Evolutionary conservation across 768 basidiomycete species (phyloP).

Genomic region (Mycena olivaceomarginata): DNA sequence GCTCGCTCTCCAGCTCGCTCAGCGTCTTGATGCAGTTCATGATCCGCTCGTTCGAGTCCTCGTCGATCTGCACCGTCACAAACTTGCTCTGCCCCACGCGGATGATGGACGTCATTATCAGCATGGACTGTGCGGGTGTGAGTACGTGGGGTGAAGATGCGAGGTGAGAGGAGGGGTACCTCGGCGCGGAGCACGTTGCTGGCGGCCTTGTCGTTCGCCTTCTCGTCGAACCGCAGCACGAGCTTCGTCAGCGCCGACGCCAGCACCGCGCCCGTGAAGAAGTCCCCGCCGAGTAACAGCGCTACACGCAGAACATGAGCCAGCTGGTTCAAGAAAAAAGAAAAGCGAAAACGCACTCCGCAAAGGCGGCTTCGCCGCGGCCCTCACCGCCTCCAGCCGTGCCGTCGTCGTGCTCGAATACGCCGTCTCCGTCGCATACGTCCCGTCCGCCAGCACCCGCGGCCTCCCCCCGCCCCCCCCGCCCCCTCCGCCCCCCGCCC

Average conservation of each 20-base stretch:
- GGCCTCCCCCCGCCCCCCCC: conserved; percentile 76
- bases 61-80: conserved; percentile 95
- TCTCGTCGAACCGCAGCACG: conserved; percentile 85
- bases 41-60: conserved; percentile 97
- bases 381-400: conserved; percentile 87
- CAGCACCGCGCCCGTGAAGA: conserved; percentile 96
- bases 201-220: conserved; percentile 63
- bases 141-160: not conserved
- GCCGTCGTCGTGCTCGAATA: conserved; percentile 80
- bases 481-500: conserved; percentile 66
- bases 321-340: not conserved
- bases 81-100: conserved; percentile 99
- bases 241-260: conserved; percentile 94
- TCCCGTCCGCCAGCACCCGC: conserved; percentile 95
- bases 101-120: conserved; percentile 98
- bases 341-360: conserved; percentile 70
- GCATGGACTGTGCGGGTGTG: conserved; percentile 72
- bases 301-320: conserved; percentile 62
- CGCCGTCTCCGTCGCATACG: conserved; percentile 97
- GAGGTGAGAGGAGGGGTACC: conserved; percentile 60
- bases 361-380: conserved; percentile 93
- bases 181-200: conserved; percentile 91
- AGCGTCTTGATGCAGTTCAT: conserved; percentile 97
- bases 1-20: conserved; percentile 81
- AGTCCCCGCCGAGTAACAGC: conserved; percentile 95